A percentile compares a stretch with the other conserved stretches of the same genome.
These are phyloP conservation scores for Coniochaeta ligniaria DNA, from an alignment of 2,329 filamentous ascomycete species.

Conservation along the genomic window DNA sequence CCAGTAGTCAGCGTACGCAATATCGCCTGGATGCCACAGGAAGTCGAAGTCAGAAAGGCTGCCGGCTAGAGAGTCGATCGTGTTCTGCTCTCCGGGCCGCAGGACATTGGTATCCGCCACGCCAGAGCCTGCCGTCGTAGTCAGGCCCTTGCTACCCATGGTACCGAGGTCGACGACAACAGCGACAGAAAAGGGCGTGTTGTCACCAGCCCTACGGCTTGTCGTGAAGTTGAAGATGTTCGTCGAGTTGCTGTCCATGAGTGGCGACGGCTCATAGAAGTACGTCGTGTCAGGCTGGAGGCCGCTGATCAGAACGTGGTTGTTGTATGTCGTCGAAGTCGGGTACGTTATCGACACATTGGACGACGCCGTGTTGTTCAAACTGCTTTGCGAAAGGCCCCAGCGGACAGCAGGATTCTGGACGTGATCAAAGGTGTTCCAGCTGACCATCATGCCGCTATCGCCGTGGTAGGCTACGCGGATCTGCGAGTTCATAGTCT, in stretches of 20 bases:
- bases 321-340: conserved; percentile 25
- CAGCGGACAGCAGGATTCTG: conserved; percentile 16
- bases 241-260: conserved; percentile 42
- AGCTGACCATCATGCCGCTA: conserved; percentile 18
- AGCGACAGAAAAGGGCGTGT: conserved; percentile 32
- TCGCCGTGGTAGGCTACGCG: conserved; percentile 5
- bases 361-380: conserved; percentile 16
- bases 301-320: conserved; percentile 36
- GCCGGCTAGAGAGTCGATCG: not conserved
- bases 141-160: conserved; percentile 9
- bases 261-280: conserved; percentile 40
- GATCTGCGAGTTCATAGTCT: not conserved
- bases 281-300: conserved; percentile 37
- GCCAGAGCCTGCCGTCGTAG: conserved; percentile 3
- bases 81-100: conserved; percentile 1
- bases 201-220: conserved; percentile 25
- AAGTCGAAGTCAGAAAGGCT: not conserved
- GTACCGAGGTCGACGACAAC: conserved; percentile 39
- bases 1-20: conserved; percentile 36
- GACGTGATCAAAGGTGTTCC: conserved; percentile 24
- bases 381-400: conserved; percentile 6
- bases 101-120: conserved; percentile 5
- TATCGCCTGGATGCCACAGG: conserved; percentile 43
- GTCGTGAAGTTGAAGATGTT: conserved; percentile 27
- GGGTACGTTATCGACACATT: conserved; percentile 19